Base-by-base conservation (phyloP, 2,329 filamentous ascomycete species). In the Chalara sp. region DNA sequence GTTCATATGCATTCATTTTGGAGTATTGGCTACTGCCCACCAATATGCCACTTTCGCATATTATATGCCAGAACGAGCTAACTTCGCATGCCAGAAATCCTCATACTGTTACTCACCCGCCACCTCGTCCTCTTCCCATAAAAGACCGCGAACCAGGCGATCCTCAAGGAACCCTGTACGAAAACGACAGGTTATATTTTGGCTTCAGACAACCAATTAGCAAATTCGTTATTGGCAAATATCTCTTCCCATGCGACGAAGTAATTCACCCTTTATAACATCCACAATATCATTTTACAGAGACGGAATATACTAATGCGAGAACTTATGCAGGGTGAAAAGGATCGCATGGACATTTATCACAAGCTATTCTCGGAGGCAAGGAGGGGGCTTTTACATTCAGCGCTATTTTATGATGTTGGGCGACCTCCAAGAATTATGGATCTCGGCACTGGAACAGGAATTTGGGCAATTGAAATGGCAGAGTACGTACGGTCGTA, bases 381-480 rank as follows among this genome's bases (percentile, higher is more conserved):
- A 46, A 81, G 85, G 56, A 72, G 59, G 61, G 76, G 59, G 67
- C 72, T 58, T 62, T 68, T 64, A 68, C 74, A 54, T 70, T 73
- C 37, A 64, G 74, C 46, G 61, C 67, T 53, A 57, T 68, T 52
- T 61, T 68, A 33, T 6, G 46, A 40, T 6, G 61, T 56, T 53
- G 32, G 56, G 62, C 39, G 43, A 45, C 13, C 55, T 6, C 69
- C 70, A 2, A 68, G 71, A 47, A 74, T 86, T 45, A 64, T 86
- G 41, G 83, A 86, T 61, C 65, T 96, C 49, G 92, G 90, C 41
- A 91, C 86, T 56, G 92, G 91, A 21, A 95, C 89, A 1, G 90
- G 89, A 39, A 92, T 95, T 54, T 97, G 92, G 92, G 81, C 86
- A 40, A 87, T 95, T 60, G 86, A 92, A 58, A 86, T 96, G 70